Evolutionary conservation across 768 basidiomycete species (phyloP).

Genomic region (Tulasnella sp.): DNA sequence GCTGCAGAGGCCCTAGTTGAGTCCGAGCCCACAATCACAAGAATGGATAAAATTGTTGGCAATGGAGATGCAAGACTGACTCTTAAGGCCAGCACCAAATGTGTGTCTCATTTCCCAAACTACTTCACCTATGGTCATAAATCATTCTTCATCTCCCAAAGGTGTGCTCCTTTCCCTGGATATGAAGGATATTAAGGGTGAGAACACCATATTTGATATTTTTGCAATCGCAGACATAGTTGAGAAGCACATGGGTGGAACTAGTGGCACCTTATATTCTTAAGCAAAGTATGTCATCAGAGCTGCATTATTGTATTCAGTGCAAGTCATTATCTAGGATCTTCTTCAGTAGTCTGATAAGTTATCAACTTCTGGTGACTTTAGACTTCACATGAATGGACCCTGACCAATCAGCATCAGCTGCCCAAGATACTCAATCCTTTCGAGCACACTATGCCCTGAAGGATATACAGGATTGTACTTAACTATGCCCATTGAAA

Average conservation of each 20-base stretch:
- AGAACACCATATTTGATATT: conserved; percentile 52
- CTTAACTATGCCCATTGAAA: too few relatives aligned
- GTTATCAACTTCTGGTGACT: too few relatives aligned
- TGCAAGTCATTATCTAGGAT: conserved; percentile 39
- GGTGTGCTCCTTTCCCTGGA: conserved; percentile 50
- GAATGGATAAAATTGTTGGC: conserved; percentile 83
- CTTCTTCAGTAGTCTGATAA: conserved; percentile 79
- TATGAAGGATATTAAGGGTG: conserved; percentile 45
- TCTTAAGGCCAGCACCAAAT: conserved; percentile 62
- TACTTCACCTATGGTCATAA: conserved; percentile 19
- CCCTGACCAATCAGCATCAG: too few relatives aligned
- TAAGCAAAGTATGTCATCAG: conserved; percentile 31
- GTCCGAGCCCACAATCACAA: conserved; percentile 82
- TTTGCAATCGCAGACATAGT: conserved; percentile 60
- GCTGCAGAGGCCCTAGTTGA: conserved; percentile 57
- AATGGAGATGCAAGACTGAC: conserved; percentile 75
- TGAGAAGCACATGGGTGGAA: conserved; percentile 83
- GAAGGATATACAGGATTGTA: too few relatives aligned
- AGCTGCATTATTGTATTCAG: not conserved
- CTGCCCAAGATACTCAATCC: too few relatives aligned
- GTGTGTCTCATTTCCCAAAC: too few relatives aligned
- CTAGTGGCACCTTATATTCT: conserved; percentile 86
- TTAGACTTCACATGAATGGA: too few relatives aligned
- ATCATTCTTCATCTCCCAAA: conserved; percentile 23
- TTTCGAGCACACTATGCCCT: too few relatives aligned